These are phyloP conservation scores for Aspergillus neoniger DNA, from an alignment of 2,329 filamentous ascomycete genomes.

Conservation along the genomic window DNA sequence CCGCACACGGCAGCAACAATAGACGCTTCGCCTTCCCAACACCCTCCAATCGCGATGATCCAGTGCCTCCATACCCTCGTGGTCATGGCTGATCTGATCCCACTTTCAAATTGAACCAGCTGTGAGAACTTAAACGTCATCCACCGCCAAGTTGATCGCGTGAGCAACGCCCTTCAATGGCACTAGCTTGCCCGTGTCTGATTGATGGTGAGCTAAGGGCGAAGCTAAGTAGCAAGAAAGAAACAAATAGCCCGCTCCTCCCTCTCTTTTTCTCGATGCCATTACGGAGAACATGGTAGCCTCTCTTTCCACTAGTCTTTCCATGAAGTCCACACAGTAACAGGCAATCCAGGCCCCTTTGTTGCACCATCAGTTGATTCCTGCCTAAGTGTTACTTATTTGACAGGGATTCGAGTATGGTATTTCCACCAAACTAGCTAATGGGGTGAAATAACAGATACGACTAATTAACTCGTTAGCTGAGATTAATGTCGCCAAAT, in stretches of 20 bases:
- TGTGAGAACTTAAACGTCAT: neutral
- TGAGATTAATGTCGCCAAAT: neutral
- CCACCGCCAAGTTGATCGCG: neutral
- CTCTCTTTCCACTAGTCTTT: no score
- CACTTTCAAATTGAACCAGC: neutral
- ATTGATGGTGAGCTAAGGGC: neutral
- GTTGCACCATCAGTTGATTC: neutral
- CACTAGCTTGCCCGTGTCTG: neutral
- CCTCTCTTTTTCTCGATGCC: neutral
- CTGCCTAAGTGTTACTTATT: neutral
- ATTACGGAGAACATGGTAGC: no score
- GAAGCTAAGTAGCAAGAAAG: neutral
- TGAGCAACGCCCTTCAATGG: neutral
- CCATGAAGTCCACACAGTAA: no score
- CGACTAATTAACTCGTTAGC: neutral
- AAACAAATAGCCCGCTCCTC: neutral
- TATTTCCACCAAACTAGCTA: neutral
- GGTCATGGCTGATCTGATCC: neutral
- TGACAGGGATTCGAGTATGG: neutral
- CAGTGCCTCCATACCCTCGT: neutral
- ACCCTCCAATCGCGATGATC: neutral
- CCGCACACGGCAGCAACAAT: neutral
- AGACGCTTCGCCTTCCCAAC: neutral
- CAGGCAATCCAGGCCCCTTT: neutral
- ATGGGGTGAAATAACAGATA: neutral